These are phyloP conservation scores for Parascedosporium putredinis DNA, from an alignment of 2,329 filamentous ascomycete genomes.

Conservation along the genomic window DNA sequence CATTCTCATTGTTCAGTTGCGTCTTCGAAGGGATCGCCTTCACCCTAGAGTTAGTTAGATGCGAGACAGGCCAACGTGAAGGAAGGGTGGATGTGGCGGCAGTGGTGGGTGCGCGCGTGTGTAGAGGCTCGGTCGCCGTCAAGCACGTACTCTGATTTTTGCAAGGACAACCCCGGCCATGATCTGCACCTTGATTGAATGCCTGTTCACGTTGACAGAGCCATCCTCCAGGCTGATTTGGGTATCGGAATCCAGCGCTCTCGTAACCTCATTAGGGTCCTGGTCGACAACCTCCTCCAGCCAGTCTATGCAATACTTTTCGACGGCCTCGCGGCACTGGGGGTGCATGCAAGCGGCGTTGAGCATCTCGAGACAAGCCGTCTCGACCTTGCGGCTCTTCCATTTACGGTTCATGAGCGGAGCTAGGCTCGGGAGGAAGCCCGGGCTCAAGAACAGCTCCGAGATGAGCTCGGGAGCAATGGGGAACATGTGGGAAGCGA, in stretches of 20 bases:
- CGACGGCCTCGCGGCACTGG: constrained; percentile 70
- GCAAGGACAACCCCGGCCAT: constrained; percentile 66
- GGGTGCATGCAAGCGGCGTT: constrained; percentile 85
- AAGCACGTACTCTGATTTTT: constrained; percentile 48
- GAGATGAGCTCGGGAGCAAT: constrained; percentile 67
- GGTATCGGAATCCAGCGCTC: constrained; percentile 28
- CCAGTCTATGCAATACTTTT: constrained; percentile 79
- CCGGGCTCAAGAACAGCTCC: constrained; percentile 75
- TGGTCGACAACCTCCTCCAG: constrained; percentile 73
- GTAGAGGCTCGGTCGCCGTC: constrained; percentile 1
- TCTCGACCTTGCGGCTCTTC: constrained; percentile 79
- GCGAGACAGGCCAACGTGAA: too few relatives aligned
- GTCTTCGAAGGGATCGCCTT: constrained; percentile 44
- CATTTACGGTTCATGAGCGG: constrained; percentile 68
- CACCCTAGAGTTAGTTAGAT: constrained; percentile 34
- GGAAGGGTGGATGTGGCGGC: too few relatives aligned
- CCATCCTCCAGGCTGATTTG: constrained; percentile 49
- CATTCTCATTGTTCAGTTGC: constrained; percentile 26
- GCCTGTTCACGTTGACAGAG: constrained; percentile 48
- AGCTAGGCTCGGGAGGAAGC: constrained; percentile 69
- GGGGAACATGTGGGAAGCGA: constrained; percentile 80
- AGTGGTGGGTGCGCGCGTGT: too few relatives aligned
- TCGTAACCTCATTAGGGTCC: constrained; percentile 45
- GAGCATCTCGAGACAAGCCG: constrained; percentile 76
- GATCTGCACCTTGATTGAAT: constrained; percentile 52